Evolutionary conservation across 2,329 filamentous ascomycete species (phyloP), one percentile per base, ranked within the genome.

Genomic region (Leptographium radiaticola): DNA sequence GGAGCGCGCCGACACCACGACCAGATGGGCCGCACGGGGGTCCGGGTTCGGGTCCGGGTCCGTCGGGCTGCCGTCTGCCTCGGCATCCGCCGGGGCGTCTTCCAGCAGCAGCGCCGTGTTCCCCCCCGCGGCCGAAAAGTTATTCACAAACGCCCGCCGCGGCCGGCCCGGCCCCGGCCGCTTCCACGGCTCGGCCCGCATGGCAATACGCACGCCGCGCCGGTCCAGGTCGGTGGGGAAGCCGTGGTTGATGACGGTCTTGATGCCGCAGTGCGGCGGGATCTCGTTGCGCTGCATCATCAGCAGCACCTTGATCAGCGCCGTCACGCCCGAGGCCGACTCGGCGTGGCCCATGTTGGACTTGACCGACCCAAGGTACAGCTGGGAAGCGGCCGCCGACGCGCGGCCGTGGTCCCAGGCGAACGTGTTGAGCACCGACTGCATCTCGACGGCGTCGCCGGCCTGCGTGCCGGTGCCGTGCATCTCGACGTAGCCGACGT

Each of bases 381-480:
- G 67, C 16, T 60, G 20, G 44, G 10, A 20, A 42, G 38, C 43
- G 8, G 25, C 25, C 49, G 49, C 4, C 20, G 49, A 42, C 15
- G 58, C 51, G 74, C 9, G 42, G 25, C 40, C 39, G n/a, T 47
- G 8, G 44, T 10, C 45, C 18, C 4, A 25, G 9, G 49, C 43
- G 25, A 56, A 50, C 30, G 36, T 39, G 47, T 49, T 31, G 30
- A 20, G 15, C 53, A 84, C 78, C 0, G 77, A 80, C 6, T 74
- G 73, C 75, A 81, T 81, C 64, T 84, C 81, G 33, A 75, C 75
- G 6, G 73, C 74, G 61, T 84, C 81, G 61, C 79, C 81, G 48
- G 78, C 80, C 61, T 83, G 79, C 2, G 81, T 85, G 53, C 81
- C 82, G 11, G 82, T 86, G 16, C 82, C 82, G 63, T 86, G 81